A percentile compares a stretch with the other conserved stretches of the same genome.
These are phyloP conservation scores for Ophiostoma australiae DNA, from an alignment of 2,329 filamentous ascomycete genomes.

Conservation along the genomic window DNA sequence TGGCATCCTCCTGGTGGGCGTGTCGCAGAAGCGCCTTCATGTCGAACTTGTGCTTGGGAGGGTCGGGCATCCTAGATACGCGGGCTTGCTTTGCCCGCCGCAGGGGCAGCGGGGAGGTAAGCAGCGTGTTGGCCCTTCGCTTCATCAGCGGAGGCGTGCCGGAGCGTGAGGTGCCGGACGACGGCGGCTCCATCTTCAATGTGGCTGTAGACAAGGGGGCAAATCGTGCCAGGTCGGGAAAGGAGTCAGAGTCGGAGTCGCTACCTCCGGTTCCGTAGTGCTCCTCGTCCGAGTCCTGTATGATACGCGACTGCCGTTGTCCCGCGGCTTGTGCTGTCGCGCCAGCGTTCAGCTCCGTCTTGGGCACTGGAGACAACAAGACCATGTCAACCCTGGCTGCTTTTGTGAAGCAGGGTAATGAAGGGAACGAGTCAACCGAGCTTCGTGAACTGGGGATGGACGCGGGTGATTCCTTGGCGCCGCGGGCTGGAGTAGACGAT, in stretches of 20 bases:
- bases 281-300: constrained; percentile 24
- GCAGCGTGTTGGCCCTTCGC: constrained; percentile 23
- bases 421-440: constrained; percentile 23
- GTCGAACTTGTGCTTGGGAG: constrained; percentile 58
- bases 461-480: constrained; percentile 1
- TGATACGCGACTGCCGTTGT: constrained; percentile 5
- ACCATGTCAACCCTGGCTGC: background rate
- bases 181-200: background rate
- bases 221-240: constrained; percentile 16
- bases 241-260: constrained; percentile 17
- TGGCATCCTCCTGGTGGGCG: constrained; percentile 54
- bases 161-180: background rate
- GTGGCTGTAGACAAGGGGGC: background rate
- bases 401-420: background rate
- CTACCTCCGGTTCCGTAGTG: constrained; percentile 13
- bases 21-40: constrained; percentile 58
- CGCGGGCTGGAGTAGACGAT: background rate
- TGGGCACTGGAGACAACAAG: background rate
- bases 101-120: constrained; percentile 44
- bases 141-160: constrained; percentile 22
- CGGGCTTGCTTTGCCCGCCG: constrained; percentile 25
- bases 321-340: background rate
- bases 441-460: constrained; percentile 3
- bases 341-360: background rate
- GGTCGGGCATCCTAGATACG: constrained; percentile 24